Base-by-base conservation (phyloP, 495 filamentous ascomycete species). In the Penicillium turbatum region DNA sequence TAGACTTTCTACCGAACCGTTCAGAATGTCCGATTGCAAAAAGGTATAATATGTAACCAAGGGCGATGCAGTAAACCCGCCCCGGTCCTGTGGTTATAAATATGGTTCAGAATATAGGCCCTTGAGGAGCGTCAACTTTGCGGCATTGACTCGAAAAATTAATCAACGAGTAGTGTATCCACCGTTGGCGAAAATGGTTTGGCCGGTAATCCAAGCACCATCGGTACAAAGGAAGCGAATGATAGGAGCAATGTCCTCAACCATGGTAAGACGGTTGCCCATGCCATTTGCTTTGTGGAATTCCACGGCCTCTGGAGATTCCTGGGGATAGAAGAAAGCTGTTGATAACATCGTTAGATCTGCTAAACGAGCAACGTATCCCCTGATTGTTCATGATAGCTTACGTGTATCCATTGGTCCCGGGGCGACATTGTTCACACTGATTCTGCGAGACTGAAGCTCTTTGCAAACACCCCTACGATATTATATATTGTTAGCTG, bases 181-280 rank as follows among this genome's bases (percentile, higher is more conserved):
- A 30, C 71, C 71, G 41, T 74, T 74, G 2, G 68, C 68, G 51
- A 74, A 72, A 31, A 74, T 68, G 1, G 71, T 72, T 53, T 74
- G 71, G 0, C 69, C 71, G 9, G 68, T 71, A 46, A 74, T 70
- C 71, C 71, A 74, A 0, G 51, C 48, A 0, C 71, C 71, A 19
- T 72, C 71, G 2, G 69, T 72, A 36, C 68, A 71, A 12, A 74
- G 53, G 55, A 74, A 74, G 17, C 60, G 59, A 15, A 74, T 55
- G 34, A 73, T 59, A 3, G 69, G 71, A 6, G 69, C 67, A 31
- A 73, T 73, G 38, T 73, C 69, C 44, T 61, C 48, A 10, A 65
- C 54, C 54, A 64, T 55, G 2, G 71, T 73, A 12, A 74, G 53
- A 0, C 69, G 66, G 15, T 51, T 55, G n/a, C 62, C 69, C 64